Evolutionary conservation across 1,284 basidiomycete genomes (phyloP).

Genomic region (Ganoderma lucidum): DNA sequence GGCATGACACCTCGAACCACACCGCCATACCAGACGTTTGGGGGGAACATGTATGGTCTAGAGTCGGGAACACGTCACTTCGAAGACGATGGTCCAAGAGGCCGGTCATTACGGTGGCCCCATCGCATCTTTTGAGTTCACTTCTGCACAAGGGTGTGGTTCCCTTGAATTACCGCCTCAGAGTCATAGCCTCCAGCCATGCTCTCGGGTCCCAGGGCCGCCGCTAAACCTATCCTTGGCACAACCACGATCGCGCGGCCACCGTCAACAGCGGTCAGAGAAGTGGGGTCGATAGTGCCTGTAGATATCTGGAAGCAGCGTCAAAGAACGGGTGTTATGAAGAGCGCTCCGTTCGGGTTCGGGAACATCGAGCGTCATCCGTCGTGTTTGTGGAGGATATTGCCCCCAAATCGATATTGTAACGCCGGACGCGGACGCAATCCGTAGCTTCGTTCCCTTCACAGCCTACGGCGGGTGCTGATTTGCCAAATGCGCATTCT

Average conservation of each 20-base stretch:
- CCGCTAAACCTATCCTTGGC: not conserved
- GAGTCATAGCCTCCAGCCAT: not conserved
- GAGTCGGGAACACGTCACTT: conserved; percentile 2
- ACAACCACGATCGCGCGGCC: not conserved
- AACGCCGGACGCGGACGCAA: not conserved
- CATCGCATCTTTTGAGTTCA: not conserved
- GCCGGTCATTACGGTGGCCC: not conserved
- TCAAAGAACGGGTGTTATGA: not conserved
- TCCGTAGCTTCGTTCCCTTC: conserved; percentile 4
- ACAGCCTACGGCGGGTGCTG: not conserved
- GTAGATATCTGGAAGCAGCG: not conserved
- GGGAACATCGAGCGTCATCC: conserved; percentile 5
- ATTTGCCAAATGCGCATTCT: not conserved
- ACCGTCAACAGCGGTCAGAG: not conserved
- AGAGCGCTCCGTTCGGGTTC: conserved; percentile 4
- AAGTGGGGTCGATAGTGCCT: not conserved
- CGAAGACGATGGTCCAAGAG: not conserved
- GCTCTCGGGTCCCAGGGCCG: not conserved
- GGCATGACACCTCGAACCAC: not conserved
- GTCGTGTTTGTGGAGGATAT: not conserved
- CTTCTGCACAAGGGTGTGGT: not conserved
- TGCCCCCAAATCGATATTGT: not conserved
- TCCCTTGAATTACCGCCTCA: not conserved
- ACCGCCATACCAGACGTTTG: not conserved
- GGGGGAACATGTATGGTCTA: not conserved